Evolutionary conservation across 192 early-diverging fungal genomes (phyloP), one percentile per base, ranked within the genome.

Genomic region (Coemansia pectinata): DNA sequence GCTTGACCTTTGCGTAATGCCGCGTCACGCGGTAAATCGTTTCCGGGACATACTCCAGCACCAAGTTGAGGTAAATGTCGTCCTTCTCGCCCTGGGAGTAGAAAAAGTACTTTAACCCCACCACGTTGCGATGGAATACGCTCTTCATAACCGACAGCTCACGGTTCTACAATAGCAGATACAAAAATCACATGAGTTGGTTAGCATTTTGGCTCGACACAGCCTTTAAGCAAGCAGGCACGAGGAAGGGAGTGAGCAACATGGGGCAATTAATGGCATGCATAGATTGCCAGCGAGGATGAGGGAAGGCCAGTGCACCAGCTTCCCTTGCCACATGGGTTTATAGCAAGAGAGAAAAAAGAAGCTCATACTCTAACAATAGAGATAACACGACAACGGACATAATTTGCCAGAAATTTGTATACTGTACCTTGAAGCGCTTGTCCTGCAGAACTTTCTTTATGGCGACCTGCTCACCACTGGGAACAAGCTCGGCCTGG

Each of bases 391-490:
- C 14, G 60, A 23, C 60, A 36, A 10, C 4, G 21, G 38, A 10
- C 31, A 12, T 12, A 8, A 42, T 5, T 23, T 62, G 47, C 58
- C 19, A 36, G 31, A 36, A 61, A 93, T 21, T 17, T 29, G 21
- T 17, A 58, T 23, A 36, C 31, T 36, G 17, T 59, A 59, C 93
- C 88, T 99, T 99, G 88, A 97, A 99, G 38, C 97, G 90, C 81
- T 94, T 96, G 77, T 99, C 97, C 87, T 98, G 97, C 36, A 97
- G 79, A 5, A 99, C 97, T 83, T 97, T 98, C 85, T 99, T 99
- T 68, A 99, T 96, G 58, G 97, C 97, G n/a, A 89, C 91, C 34
- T 89, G 86, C 75, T 98, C 93, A 52, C 87, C 86, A 59, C 85
- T 87, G 66, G 90, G 85, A 33, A 93, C 81, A 27, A 98, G 76